A percentile compares a stretch with the other conserved stretches of the same genome.
phyloP scores from a whole-genome alignment of 2,329 filamentous ascomycete species.

The Aspergillus texensis region DNA sequence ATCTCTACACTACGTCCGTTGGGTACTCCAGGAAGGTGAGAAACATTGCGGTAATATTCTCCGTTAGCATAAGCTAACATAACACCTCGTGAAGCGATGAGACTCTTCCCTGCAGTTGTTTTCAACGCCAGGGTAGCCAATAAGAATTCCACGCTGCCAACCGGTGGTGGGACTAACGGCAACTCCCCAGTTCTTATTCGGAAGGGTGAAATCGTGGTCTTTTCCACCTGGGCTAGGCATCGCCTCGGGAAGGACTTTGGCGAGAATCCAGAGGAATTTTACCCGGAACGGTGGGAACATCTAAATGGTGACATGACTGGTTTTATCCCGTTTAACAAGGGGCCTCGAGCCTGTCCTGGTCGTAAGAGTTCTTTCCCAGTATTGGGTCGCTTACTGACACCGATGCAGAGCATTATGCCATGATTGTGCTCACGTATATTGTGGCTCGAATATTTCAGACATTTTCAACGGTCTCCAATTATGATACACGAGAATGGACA shows the following conservation, averaged over 20 bases:
- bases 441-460: slow-evolving; percentile 18
- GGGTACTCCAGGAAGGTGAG: slow-evolving; percentile 8
- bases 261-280: slow-evolving; percentile 28
- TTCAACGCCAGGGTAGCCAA: slow-evolving; percentile 13
- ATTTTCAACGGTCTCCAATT: slow-evolving; percentile 12
- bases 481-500: slow-evolving; percentile 12
- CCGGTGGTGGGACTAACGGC: slow-evolving; percentile 34
- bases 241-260: slow-evolving; percentile 32
- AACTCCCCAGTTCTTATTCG: slow-evolving; percentile 28
- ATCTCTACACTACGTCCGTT: slow-evolving; percentile 14
- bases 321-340: slow-evolving; percentile 50
- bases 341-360: slow-evolving; percentile 44
- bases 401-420: slow-evolving; percentile 16
- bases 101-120: slow-evolving; percentile 7
- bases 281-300: slow-evolving; percentile 37
- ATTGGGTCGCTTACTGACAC: background rate
- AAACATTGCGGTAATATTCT: fast-evolving
- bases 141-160: slow-evolving; percentile 23
- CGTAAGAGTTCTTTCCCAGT: background rate
- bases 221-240: slow-evolving; percentile 31
- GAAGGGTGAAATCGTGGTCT: slow-evolving; percentile 24
- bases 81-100: background rate
- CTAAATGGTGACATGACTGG: slow-evolving; percentile 36
- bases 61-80: background rate
- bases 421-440: slow-evolving; percentile 18